These are phyloP conservation scores for Hyaloscypha finlandica DNA, from an alignment of 495 filamentous ascomycete genomes.

Conservation along the genomic window DNA sequence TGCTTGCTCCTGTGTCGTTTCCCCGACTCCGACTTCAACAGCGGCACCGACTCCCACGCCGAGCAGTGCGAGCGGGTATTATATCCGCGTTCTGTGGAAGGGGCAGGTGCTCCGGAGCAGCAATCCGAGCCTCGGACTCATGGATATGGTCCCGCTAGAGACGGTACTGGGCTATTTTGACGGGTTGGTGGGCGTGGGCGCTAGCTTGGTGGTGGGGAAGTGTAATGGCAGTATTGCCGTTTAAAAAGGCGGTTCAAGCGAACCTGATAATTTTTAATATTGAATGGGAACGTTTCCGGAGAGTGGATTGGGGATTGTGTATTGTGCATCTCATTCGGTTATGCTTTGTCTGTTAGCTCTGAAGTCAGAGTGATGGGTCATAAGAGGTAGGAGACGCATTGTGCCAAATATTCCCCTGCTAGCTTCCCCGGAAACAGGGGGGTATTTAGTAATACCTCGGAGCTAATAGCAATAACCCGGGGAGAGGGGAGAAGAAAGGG, in stretches of 20 bases:
- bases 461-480: too few relatives aligned
- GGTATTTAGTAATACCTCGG: too few relatives aligned
- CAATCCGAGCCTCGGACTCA: constrained; percentile 56
- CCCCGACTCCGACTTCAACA: constrained; percentile 18
- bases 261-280: neutral
- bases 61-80: constrained; percentile 35
- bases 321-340: too few relatives aligned
- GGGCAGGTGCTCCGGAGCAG: constrained; percentile 60
- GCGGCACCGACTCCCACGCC: constrained; percentile 10
- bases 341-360: too few relatives aligned
- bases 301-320: too few relatives aligned
- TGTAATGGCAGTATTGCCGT: constrained; percentile 34
- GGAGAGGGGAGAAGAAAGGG: too few relatives aligned
- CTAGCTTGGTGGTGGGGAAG: constrained; percentile 44
- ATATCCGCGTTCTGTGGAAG: constrained; percentile 63
- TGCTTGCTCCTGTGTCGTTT: constrained; percentile 27
- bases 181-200: constrained; percentile 57
- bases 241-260: neutral
- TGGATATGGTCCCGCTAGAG: constrained; percentile 64
- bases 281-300: too few relatives aligned
- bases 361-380: too few relatives aligned
- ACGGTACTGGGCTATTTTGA: constrained; percentile 63
- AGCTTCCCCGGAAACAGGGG: too few relatives aligned
- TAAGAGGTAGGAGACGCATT: too few relatives aligned
- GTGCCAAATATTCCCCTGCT: too few relatives aligned